Percentiles rank a stretch among this genome's conserved stretches.
phyloP scores from a whole-genome alignment of 768 basidiomycete genomes.

The Podaxis rugospora region DNA sequence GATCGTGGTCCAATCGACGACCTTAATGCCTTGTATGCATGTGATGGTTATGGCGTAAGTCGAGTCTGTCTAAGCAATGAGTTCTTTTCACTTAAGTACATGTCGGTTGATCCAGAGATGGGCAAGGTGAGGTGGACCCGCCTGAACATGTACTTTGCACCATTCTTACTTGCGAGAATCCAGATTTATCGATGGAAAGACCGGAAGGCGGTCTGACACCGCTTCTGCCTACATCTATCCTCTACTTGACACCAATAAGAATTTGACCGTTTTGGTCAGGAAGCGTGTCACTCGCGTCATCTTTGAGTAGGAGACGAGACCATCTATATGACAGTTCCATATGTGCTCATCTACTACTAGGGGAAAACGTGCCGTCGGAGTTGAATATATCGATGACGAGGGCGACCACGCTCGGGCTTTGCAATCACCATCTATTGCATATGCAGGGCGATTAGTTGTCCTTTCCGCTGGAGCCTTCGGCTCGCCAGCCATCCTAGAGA shows the following conservation, averaged over 20 bases:
- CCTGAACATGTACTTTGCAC: neutral
- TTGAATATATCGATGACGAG: slow-evolving; percentile 44
- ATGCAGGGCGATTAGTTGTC: slow-evolving; percentile 42
- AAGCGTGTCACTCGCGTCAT: slow-evolving; percentile 44
- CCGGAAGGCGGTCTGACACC: slow-evolving; percentile 53
- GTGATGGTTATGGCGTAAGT: slow-evolving; percentile 43
- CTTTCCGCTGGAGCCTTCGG: slow-evolving; percentile 52
- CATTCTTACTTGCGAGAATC: neutral
- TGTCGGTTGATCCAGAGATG: slow-evolving; percentile 35
- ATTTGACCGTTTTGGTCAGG: slow-evolving; percentile 35
- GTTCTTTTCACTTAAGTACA: neutral
- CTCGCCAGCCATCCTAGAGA: slow-evolving; percentile 51
- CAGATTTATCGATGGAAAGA: slow-evolving; percentile 51
- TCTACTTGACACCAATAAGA: slow-evolving; percentile 32
- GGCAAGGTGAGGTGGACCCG: slow-evolving; percentile 37
- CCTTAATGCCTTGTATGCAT: slow-evolving; percentile 39
- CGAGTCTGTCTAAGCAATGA: neutral
- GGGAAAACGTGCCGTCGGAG: slow-evolving; percentile 38
- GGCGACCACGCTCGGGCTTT: slow-evolving; percentile 20
- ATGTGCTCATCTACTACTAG: slow-evolving; percentile 19
- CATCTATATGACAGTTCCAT: neutral
- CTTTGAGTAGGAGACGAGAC: slow-evolving; percentile 34
- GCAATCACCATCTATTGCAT: slow-evolving; percentile 20
- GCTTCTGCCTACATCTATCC: slow-evolving; percentile 51
- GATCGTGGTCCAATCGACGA: slow-evolving; percentile 40